Evolutionary conservation across 2,329 filamentous ascomycete species (phyloP).

Genomic region (Trichoderma breve): DNA sequence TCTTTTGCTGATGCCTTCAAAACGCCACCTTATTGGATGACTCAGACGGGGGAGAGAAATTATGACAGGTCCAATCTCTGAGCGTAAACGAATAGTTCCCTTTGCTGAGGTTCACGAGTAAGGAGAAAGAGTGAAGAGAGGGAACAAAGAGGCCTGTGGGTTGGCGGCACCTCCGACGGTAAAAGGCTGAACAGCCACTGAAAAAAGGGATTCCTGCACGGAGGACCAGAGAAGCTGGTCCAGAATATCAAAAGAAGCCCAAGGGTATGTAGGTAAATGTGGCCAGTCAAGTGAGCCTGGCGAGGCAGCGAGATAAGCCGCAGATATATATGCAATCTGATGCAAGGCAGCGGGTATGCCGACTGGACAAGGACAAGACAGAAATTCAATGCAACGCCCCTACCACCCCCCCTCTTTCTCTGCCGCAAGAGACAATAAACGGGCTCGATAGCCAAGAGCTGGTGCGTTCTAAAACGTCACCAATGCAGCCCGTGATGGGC

Average conservation of each 20-base stretch:
- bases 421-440: background rate
- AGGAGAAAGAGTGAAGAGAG: background rate
- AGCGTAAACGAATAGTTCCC: background rate
- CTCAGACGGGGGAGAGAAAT: background rate
- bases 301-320: conserved; percentile 15
- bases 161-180: conserved; percentile 9
- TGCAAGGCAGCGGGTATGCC: conserved; percentile 14
- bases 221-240: background rate
- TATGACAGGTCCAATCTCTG: background rate
- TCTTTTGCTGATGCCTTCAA: conserved; percentile 7
- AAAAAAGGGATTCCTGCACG: background rate
- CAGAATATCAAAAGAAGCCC: conserved; percentile 14
- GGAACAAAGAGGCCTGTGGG: background rate
- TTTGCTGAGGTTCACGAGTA: background rate
- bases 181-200: conserved; percentile 9
- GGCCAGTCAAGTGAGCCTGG: conserved; percentile 7
- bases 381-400: background rate
- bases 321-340: conserved; percentile 11
- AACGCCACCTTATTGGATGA: background rate
- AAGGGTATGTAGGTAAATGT: background rate
- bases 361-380: background rate
- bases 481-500: conserved; percentile 14
- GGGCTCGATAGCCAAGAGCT: background rate
- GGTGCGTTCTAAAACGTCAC: conserved; percentile 13
- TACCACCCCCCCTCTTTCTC: background rate